Base-by-base conservation (phyloP, 352 stramenopile species). In the Phytophthora foliorum region DNA sequence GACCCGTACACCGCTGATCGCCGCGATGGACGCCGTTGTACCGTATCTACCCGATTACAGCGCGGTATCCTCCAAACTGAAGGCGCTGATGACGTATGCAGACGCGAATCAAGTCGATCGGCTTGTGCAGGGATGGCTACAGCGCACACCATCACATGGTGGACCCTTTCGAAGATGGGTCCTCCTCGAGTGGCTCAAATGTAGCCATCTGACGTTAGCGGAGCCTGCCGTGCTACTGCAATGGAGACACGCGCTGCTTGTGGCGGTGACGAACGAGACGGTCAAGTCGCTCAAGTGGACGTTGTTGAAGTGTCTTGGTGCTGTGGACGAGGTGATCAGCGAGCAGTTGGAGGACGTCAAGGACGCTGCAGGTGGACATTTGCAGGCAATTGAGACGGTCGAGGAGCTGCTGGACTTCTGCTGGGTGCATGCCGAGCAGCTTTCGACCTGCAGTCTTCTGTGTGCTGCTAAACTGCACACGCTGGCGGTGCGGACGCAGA, bases 41-140 rank as follows among this genome's bases (percentile, higher is more conserved):
- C 79, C 81, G 55, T 52, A 80, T 45, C 54, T 90, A 22, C 67
- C 72, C 27, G 78, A 86, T 67, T 88, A 86, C 67, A 85, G 71
- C 64, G 54, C 60, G 0, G 39, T 84, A 3, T 55, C 25, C 16
- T 16, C 54, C 10, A 64, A 81, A 53, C 25, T 88, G 52, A 69
- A 34, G 17, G 70, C 65, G 3, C 41, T 90, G 44, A 34, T 90
- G 49, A 45, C 49, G 6, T 83, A 73, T 42, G 74, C 53, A n/a
- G 45, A 68, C 48, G 31, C 48, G 27, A 36, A 21, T 7, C 55
- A 77, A 77, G 69, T 67, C 22, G 53, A 76, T 65, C 45, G 7
- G 0, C 39, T 82, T 49, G 24, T 80, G 16, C 49, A 69, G n/a
- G 49, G 57, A 21, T 84, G 77, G 77, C 42, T 84, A 7, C 57